Base-by-base conservation (phyloP, 106 monocot species). In the Cymbidium sinense region DNA sequence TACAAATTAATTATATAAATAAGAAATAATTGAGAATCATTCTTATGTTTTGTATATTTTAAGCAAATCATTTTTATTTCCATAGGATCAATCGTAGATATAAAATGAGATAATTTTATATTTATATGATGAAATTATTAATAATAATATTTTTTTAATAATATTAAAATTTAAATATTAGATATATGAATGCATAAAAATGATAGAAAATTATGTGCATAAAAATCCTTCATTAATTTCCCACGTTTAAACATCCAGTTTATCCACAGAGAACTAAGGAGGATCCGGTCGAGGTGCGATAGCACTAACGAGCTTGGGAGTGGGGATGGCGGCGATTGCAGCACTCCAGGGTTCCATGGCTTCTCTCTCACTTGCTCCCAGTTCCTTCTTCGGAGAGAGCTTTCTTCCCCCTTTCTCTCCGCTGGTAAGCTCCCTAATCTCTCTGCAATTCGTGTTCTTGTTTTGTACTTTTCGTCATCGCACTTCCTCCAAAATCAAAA, bases 271-370 rank as follows among this genome's bases (percentile, higher is more conserved):
- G 6, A 61, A 61, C n/a, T 61, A 0, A 27, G 25, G n/a, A n/a
- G n/a, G 58, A 58, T 0, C 2, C 23, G 18, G 33, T 7, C 47
- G 69, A 29, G 69, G 13, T 31, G 13, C 13, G 13, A 33, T 27
- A 7, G 37, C 3, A 7, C 37, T 39, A 4, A 17, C 17, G 15
- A 17, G 34, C 29, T 19, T 77, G 50, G 20, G 58, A 19, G 28
- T 35, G 79, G 74, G 37, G 76, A 95, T 93, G 92, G 90, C 90
- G 41, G 86, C 84, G 64, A 61, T 88, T 64, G 87, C 77, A 43
- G 85, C 77, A 79, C 85, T 96, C 13, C 89, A 89, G 89, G 83
- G 86, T 79, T 89, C 96, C 41, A 89, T 93, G 93, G 81, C 89
- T n/a, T 83, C 86, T 35, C 88, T 96, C 36, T 88, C 93, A 27